phyloP scores from a whole-genome alignment of 805 yeast genomes.

The Pichia manshurica region DNA sequence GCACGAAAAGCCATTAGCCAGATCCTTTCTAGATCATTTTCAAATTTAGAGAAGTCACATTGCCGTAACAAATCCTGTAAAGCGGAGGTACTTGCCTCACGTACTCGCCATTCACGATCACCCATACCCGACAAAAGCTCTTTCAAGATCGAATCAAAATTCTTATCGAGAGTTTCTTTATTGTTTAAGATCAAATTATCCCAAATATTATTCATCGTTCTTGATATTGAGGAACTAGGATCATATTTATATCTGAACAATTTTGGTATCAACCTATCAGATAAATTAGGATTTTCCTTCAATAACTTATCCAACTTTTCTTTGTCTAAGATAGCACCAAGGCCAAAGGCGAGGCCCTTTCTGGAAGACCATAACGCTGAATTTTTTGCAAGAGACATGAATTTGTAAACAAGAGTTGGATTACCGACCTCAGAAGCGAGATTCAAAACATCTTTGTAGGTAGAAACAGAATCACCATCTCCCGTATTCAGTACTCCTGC shows the following conservation, averaged over 20 bases:
- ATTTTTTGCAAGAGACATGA: conserved; percentile 85
- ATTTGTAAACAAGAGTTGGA: conserved; percentile 87
- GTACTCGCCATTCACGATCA: conserved; percentile 83
- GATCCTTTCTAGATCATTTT: conserved; percentile 50
- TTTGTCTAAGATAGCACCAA: conserved; percentile 78
- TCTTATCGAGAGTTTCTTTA: conserved; percentile 44
- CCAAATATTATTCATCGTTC: conserved; percentile 90
- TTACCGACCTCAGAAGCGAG: conserved; percentile 94
- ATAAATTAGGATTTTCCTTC: conserved; percentile 44
- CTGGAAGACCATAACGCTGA: conserved; percentile 89
- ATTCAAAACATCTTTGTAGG: conserved; percentile 82
- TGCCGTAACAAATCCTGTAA: conserved; percentile 62
- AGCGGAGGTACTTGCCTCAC: conserved; percentile 81
- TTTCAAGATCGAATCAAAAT: conserved; percentile 52
- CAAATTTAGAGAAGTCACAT: conserved; percentile 49
- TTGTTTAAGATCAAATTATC: conserved; percentile 54
- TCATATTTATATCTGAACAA: conserved; percentile 81
- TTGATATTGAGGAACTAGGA: conserved; percentile 68
- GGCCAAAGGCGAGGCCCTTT: conserved; percentile 90
- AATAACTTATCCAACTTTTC: conserved; percentile 63
- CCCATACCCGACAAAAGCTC: conserved; percentile 69
- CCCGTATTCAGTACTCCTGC: conserved; percentile 74
- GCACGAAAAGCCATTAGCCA: conserved; percentile 87
- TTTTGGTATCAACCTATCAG: conserved; percentile 68
- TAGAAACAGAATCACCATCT: conserved; percentile 81